These are phyloP conservation scores for Aureobasidium sp. DNA, from an alignment of 2,329 filamentous ascomycete genomes.

Conservation along the genomic window DNA sequence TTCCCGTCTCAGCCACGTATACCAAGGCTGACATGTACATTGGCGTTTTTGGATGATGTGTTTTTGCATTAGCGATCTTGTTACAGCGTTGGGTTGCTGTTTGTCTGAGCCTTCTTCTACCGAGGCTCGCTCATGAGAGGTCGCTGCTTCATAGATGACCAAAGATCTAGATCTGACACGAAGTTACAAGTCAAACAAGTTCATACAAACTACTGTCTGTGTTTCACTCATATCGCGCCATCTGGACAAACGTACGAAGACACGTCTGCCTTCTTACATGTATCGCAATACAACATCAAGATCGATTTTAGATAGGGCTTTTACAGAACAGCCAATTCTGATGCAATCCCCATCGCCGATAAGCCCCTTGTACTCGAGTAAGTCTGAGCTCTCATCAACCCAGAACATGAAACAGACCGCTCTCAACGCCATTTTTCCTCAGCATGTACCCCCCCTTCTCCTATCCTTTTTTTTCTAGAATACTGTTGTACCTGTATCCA, in stretches of 20 bases:
- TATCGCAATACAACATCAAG: too few relatives aligned
- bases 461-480: background rate
- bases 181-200: background rate
- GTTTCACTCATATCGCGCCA: background rate
- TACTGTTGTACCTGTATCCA: background rate
- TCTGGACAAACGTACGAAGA: background rate
- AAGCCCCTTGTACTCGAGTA: too few relatives aligned
- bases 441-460: background rate
- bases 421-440: background rate
- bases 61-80: constrained; percentile 2
- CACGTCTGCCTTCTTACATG: background rate
- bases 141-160: constrained; percentile 1
- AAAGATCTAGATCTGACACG: background rate
- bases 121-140: background rate
- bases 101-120: background rate
- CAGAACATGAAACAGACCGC: background rate
- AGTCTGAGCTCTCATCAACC: too few relatives aligned
- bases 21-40: background rate
- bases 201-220: background rate
- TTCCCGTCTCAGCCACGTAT: constrained; percentile 7
- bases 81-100: background rate
- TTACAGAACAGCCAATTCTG: too few relatives aligned
- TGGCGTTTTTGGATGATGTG: background rate
- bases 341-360: too few relatives aligned
- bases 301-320: too few relatives aligned